Conservation (phyloP, 1,284 basidiomycete species). For the Tilletia horrida region DNA sequence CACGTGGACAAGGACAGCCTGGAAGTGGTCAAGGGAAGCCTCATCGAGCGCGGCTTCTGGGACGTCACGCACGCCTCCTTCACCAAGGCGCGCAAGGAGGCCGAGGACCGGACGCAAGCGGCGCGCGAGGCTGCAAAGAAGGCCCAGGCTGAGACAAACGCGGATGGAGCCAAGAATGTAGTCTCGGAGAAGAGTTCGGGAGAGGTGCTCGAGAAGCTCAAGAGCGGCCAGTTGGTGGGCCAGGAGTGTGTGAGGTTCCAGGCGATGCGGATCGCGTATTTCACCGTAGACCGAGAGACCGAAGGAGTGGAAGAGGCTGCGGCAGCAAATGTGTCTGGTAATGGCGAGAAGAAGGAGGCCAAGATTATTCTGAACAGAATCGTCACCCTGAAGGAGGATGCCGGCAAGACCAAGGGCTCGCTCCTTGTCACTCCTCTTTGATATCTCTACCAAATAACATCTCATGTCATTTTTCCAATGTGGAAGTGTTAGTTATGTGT, state of each 20-base stretch:
- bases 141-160: conserved; percentile 57
- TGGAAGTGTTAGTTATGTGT: too few species aligned
- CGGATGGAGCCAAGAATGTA: conserved; percentile 52
- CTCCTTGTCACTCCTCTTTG: background rate
- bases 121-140: conserved; percentile 60
- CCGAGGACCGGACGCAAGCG: conserved; percentile 60
- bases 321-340: too few species aligned
- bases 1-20: conserved; percentile 77
- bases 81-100: conserved; percentile 67
- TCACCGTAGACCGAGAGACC: conserved; percentile 79
- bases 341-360: conserved; percentile 49
- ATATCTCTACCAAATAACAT: background rate
- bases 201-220: conserved; percentile 51
- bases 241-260: conserved; percentile 95
- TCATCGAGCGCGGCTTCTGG: conserved; percentile 89
- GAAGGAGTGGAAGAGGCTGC: conserved; percentile 46
- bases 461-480: background rate
- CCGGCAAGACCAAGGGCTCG: conserved; percentile 63
- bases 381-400: conserved; percentile 91
- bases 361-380: conserved; percentile 85
- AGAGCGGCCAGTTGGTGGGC: conserved; percentile 77
- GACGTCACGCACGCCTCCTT: conserved; percentile 71
- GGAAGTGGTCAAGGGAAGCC: conserved; percentile 72
- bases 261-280: conserved; percentile 91
- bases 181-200: conserved; percentile 20